Conservation (phyloP, 495 filamentous ascomycete genomes). For the Penicillium lividum region DNA sequence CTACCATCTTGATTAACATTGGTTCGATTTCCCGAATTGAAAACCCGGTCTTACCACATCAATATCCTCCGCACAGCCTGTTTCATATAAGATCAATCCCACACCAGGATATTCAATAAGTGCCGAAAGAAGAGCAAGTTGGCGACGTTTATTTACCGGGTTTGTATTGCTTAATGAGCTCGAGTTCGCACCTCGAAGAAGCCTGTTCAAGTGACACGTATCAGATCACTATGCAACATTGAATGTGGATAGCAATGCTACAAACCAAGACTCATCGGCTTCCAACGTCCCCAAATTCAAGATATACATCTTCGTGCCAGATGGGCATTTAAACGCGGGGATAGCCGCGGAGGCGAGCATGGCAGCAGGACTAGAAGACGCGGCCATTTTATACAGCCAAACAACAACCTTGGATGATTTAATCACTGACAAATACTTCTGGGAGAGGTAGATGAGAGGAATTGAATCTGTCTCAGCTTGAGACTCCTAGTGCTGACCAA, state of each 20-base stretch:
- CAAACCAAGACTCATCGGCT: constrained; percentile 31
- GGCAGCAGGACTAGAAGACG: constrained; percentile 5
- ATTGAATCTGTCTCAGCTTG: too few species aligned
- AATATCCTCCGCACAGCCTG: constrained; percentile 49
- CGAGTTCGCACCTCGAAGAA: constrained; percentile 31
- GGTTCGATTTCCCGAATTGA: background rate
- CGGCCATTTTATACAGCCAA: background rate
- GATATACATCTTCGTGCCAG: constrained; percentile 35
- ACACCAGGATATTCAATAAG: constrained; percentile 53
- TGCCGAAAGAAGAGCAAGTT: constrained; percentile 43
- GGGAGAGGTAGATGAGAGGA: background rate
- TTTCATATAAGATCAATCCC: constrained; percentile 55
- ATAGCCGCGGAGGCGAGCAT: constrained; percentile 15
- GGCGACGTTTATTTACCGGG: constrained; percentile 39
- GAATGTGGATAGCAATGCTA: background rate
- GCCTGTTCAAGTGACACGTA: constrained; percentile 9
- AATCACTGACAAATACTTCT: too few species aligned
- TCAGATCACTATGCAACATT: background rate
- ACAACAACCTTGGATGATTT: background rate
- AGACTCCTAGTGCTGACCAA: background rate
- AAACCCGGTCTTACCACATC: constrained; percentile 27
- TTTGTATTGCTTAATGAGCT: constrained; percentile 26
- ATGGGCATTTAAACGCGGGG: constrained; percentile 19
- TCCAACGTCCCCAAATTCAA: constrained; percentile 31
- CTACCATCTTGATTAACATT: background rate